These are phyloP conservation scores for Dryas alaskensis DNA, from an alignment of 306 rosid species.

Conservation along the genomic window DNA sequence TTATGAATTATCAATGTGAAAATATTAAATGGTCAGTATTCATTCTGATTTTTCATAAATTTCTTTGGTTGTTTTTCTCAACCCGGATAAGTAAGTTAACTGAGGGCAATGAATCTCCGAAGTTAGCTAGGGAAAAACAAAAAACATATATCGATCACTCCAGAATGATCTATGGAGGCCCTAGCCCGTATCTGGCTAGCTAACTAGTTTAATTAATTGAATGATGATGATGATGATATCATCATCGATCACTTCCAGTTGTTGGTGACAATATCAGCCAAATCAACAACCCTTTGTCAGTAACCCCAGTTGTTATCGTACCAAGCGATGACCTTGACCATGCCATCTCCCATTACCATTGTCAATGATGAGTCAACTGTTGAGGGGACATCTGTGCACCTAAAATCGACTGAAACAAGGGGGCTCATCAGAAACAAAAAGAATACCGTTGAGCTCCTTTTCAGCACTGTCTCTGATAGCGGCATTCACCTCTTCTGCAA, in stretches of 20 bases:
- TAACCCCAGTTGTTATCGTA: conserved; percentile 98
- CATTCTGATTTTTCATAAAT: neutral
- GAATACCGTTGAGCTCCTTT: conserved; percentile 70
- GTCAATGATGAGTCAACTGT: conserved; percentile 94
- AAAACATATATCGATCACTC: neutral
- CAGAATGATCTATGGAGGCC: too few relatives aligned
- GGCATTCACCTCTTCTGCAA: conserved; percentile 93
- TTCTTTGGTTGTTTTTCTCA: neutral
- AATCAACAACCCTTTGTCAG: conserved; percentile 96
- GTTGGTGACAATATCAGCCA: conserved; percentile 96
- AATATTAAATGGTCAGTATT: neutral
- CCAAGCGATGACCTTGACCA: conserved; percentile 99
- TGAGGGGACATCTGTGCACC: conserved; percentile 94
- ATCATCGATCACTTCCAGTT: conserved; percentile 61
- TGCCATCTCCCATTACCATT: conserved; percentile 96
- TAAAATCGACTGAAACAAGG: conserved; percentile 85
- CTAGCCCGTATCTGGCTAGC: neutral
- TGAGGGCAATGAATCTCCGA: neutral
- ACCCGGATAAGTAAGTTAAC: neutral
- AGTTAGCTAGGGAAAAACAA: neutral
- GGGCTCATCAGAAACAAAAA: conserved; percentile 91
- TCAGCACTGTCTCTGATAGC: conserved; percentile 88
- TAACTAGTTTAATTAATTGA: neutral
- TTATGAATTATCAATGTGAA: neutral
- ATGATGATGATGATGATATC: neutral